Conservation (phyloP, 2,329 filamentous ascomycete species). For the Aspergillus amoenus region DNA sequence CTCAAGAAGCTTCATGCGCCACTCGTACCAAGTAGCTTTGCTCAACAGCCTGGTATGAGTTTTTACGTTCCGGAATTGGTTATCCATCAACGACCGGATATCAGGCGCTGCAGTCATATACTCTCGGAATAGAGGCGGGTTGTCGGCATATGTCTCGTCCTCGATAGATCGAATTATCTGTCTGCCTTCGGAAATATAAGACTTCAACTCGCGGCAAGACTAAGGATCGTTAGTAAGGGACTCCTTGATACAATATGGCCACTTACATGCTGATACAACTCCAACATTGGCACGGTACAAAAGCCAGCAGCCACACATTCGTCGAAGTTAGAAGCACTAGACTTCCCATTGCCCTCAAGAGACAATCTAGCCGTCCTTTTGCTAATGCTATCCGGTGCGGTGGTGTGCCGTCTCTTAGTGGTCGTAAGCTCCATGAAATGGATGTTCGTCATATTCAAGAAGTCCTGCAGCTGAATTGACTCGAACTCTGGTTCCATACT, state of each 20-base stretch:
- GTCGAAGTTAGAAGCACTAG: constrained; percentile 55
- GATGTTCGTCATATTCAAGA: constrained; percentile 92
- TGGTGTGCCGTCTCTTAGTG: constrained; percentile 85
- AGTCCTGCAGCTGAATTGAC: constrained; percentile 84
- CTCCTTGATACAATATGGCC: not conserved
- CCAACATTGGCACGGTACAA: constrained; percentile 88
- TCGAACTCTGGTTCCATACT: constrained; percentile 50
- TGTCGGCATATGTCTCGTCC: constrained; percentile 81
- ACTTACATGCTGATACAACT: constrained; percentile 85
- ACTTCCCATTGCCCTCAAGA: constrained; percentile 21
- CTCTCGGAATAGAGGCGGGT: constrained; percentile 86
- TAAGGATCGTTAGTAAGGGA: constrained; percentile 34
- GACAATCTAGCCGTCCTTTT: constrained; percentile 30
- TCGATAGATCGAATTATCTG: constrained; percentile 90
- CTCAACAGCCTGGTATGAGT: constrained; percentile 84
- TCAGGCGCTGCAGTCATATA: constrained; percentile 84
- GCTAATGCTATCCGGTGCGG: constrained; percentile 55
- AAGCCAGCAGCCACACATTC: constrained; percentile 83
- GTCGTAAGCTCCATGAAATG: constrained; percentile 99
- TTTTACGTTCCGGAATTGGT: constrained; percentile 96
- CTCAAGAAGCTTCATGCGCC: constrained; percentile 85
- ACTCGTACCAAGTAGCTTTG: constrained; percentile 97
- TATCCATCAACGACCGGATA: constrained; percentile 85
- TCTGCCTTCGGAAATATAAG: constrained; percentile 91
- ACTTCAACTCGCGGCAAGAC: constrained; percentile 92